Base-by-base conservation (phyloP, 257 asterid genomes). In the Marsdenia floribunda region DNA sequence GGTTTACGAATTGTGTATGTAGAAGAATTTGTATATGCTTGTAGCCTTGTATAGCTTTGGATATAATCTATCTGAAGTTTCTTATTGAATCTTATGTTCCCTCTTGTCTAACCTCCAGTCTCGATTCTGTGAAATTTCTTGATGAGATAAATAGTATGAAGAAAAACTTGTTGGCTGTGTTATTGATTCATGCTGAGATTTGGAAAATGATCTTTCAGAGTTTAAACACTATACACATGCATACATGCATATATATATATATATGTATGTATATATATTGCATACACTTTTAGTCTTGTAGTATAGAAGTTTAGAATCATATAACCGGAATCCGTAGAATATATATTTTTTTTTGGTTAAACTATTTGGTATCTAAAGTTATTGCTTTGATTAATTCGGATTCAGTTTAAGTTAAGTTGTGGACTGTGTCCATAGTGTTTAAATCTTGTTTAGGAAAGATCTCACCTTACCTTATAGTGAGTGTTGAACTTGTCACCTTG, bases 1-100 rank as follows among this genome's bases (percentile, higher is more conserved):
- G 82, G 66, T 75, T 77, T 75, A 50, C 75, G 44, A 75, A 77
- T 72, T 52, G 35, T 85, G 86, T 83, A 82, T 29, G 42, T 65
- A 72, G 59, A 40, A 71, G 47, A 73, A 65, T 29, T 29, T 67
- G 81, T 78, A 65, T 71, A 72, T 77, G 19, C 57, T 55, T 44
- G 24, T 68, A 55, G 19, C 22, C 69, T 22, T 78, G 82, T 79
- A 80, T 40, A 67, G 78, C 68, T 74, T 29, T 16, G 49, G 10
- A 53, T 8, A 44, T 44, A 6, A 44, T 26, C 5, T 46, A 15
- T 70, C 60, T 22, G 16, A 24, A 40, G 24, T 38, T 66, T 66
- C 50, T 46, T 66, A 37, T 21, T 66, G 71, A 38, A 66, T 66
- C 52, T 66, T 38, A 22, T 66, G 52, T 66, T 38, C 71, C 35